phyloP scores from a whole-genome alignment of 1,139 yeast species.

The Arxiozyma slooffiae region DNA sequence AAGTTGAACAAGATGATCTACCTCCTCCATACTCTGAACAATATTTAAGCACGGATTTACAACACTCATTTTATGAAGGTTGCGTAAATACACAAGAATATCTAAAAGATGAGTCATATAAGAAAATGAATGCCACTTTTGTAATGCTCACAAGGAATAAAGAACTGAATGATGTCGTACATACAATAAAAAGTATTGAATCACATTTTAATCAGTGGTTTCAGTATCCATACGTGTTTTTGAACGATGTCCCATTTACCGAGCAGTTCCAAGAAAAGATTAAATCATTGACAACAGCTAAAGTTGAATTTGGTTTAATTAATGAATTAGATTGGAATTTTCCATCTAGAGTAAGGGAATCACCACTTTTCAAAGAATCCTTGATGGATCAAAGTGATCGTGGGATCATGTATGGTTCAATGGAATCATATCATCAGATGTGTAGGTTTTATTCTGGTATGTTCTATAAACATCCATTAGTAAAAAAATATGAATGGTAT shows the following conservation, averaged over 20 bases:
- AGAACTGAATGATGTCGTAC: constrained; percentile 59
- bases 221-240: constrained; percentile 78
- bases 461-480: constrained; percentile 64
- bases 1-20: background rate
- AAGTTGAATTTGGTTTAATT: constrained; percentile 29
- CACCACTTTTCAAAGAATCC: constrained; percentile 39
- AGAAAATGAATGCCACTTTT: constrained; percentile 61
- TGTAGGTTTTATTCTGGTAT: constrained; percentile 68
- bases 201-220: constrained; percentile 85
- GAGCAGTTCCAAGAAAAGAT: constrained; percentile 51
- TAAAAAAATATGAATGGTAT: constrained; percentile 68
- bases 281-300: constrained; percentile 39
- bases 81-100: constrained; percentile 33
- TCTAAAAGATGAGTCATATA: constrained; percentile 31
- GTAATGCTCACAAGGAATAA: constrained; percentile 71
- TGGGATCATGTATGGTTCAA: constrained; percentile 68
- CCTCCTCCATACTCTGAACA: constrained; percentile 10
- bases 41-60: constrained; percentile 14
- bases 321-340: constrained; percentile 28
- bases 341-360: constrained; percentile 19
- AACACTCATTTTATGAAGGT: constrained; percentile 39
- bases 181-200: constrained; percentile 64
- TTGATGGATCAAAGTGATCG: constrained; percentile 62
- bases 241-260: constrained; percentile 68
- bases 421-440: constrained; percentile 62